phyloP scores from a whole-genome alignment of 140 eudicot species.

The Stevia rebaudiana region DNA sequence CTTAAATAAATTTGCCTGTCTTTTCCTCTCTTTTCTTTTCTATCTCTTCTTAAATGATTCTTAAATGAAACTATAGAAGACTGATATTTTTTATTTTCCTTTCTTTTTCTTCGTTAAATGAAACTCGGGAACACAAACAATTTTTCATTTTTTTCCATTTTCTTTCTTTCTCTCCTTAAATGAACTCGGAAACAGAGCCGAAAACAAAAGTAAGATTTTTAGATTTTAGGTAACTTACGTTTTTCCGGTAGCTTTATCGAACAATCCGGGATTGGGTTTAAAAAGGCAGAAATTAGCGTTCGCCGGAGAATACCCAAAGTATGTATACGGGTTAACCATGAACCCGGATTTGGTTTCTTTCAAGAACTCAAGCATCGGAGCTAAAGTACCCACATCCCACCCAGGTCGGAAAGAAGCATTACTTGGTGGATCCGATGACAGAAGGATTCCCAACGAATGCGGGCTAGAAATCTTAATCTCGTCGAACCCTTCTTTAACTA shows the following conservation, averaged over 20 bases:
- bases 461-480: constrained; percentile 67
- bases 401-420: constrained; percentile 79
- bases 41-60: too few relatives aligned
- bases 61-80: too few relatives aligned
- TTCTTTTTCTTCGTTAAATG: too few relatives aligned
- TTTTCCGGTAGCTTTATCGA: constrained; percentile 44
- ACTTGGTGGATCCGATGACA: constrained; percentile 70
- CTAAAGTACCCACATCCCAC: constrained; percentile 75
- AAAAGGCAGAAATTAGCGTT: constrained; percentile 46
- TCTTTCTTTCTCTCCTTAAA: too few relatives aligned
- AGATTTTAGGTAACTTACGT: constrained; percentile 27
- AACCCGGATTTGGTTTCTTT: constrained; percentile 68
- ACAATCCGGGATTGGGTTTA: constrained; percentile 39
- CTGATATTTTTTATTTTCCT: too few relatives aligned
- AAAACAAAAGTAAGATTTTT: not conserved
- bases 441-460: constrained; percentile 65
- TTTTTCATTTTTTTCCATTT: too few relatives aligned
- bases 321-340: constrained; percentile 96
- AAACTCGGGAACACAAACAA: too few relatives aligned
- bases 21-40: too few relatives aligned
- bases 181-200: too few relatives aligned
- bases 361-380: constrained; percentile 65
- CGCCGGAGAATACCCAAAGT: constrained; percentile 55
- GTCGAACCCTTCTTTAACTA: constrained; percentile 34
- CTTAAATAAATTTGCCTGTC: too few relatives aligned